Evolutionary conservation across 805 yeast species (phyloP).

Genomic region (Nakazawaea peltata): DNA sequence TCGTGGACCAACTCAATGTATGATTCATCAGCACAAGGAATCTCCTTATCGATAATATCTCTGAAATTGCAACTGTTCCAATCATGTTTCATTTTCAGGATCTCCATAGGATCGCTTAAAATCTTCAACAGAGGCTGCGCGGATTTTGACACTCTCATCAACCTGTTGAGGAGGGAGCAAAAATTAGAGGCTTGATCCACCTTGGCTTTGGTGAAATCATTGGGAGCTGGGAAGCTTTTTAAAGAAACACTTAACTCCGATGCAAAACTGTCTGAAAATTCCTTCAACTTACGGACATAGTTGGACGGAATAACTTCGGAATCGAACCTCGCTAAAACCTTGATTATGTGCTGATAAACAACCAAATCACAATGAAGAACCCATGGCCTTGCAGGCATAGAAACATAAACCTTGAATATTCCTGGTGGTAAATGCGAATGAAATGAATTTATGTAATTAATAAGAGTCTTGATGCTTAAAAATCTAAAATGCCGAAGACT

Average conservation of each 20-base stretch:
- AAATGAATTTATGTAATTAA: slow-evolving; percentile 44
- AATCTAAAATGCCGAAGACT: slow-evolving; percentile 59
- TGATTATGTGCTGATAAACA: slow-evolving; percentile 47
- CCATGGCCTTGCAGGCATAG: slow-evolving; percentile 50
- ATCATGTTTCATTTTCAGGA: slow-evolving; percentile 39
- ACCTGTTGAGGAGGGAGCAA: slow-evolving; percentile 41
- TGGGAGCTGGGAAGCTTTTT: slow-evolving; percentile 42
- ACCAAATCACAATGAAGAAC: slow-evolving; percentile 56
- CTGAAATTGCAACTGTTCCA: slow-evolving; percentile 35
- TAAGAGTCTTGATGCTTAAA: slow-evolving; percentile 57
- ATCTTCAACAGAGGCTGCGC: slow-evolving; percentile 6
- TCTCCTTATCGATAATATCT: slow-evolving; percentile 10
- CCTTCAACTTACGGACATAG: slow-evolving; percentile 45
- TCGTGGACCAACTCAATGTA: slow-evolving; percentile 24
- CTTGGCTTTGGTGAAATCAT: slow-evolving; percentile 43
- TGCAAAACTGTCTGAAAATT: slow-evolving; percentile 41
- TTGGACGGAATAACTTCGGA: slow-evolving; percentile 51
- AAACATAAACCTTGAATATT: slow-evolving; percentile 47
- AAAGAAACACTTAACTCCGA: slow-evolving; percentile 27
- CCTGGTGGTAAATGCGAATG: slow-evolving; percentile 50
- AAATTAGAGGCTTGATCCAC: slow-evolving; percentile 46
- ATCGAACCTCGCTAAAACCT: slow-evolving; percentile 54
- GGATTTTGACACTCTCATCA: slow-evolving; percentile 41
- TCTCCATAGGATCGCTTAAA: slow-evolving; percentile 16
- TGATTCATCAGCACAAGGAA: slow-evolving; percentile 11